phyloP scores from a whole-genome alignment of 169 alveolate genomes.

The Eimeria tenella region DNA sequence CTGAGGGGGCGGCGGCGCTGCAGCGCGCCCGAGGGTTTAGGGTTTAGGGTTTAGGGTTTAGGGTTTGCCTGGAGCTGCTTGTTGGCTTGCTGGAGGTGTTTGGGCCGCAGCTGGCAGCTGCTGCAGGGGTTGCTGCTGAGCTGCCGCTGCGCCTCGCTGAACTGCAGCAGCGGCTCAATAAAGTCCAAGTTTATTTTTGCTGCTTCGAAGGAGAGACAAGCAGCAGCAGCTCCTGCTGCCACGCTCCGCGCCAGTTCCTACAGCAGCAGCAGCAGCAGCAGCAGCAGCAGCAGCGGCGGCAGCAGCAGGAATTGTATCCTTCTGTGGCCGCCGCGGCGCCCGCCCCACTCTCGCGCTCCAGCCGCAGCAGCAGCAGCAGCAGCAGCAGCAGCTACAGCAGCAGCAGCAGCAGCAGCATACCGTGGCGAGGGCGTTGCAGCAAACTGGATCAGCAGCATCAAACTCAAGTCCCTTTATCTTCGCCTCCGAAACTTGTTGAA shows the following conservation, averaged over 20 bases:
- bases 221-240: background rate
- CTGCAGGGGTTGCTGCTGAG: background rate
- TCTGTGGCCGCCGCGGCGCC: background rate
- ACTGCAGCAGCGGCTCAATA: conserved; percentile 4
- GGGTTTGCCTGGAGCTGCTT: background rate
- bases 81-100: background rate
- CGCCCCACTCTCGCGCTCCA: background rate
- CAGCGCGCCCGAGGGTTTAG: background rate
- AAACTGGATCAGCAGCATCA: background rate
- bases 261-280: background rate
- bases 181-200: background rate
- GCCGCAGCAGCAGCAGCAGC: conserved; percentile 36
- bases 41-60: background rate
- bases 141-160: background rate
- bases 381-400: conserved; percentile 23
- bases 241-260: background rate
- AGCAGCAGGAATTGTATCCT: background rate
- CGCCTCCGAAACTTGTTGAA: background rate
- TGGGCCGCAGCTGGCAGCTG: background rate
- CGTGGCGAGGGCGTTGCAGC: conserved; percentile 2
- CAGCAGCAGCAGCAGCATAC: conserved; percentile 25
- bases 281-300: background rate
- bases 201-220: background rate
- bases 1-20: background rate
- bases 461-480: background rate